Percentiles rank a stretch among this genome's conserved stretches.
Evolutionary conservation across 1,284 basidiomycete genomes (phyloP).

Genomic region (Fistulinella cinereoalba): DNA sequence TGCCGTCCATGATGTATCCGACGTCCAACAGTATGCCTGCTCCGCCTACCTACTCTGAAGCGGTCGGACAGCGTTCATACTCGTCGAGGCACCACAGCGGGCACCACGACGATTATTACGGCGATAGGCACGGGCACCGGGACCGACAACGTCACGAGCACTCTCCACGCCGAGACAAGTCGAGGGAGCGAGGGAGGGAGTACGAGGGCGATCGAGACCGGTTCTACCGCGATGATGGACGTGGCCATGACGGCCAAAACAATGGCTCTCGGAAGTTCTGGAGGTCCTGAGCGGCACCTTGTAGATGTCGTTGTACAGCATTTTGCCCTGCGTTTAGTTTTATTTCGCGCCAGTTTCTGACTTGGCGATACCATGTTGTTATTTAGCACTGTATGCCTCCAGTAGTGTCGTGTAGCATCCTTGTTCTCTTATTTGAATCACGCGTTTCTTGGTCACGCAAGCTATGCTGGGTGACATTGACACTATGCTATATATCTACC

Average conservation of each 20-base stretch:
- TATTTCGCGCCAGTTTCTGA: neutral
- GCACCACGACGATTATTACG: slow-evolving; percentile 7
- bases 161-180: slow-evolving; percentile 3
- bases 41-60: slow-evolving; percentile 23
- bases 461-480: neutral
- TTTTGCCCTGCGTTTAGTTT: neutral
- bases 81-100: slow-evolving; percentile 18
- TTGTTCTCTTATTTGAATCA: neutral
- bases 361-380: slow-evolving; percentile 8
- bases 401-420: too few species aligned
- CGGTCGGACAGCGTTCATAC: slow-evolving; percentile 14
- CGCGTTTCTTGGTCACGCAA: too few species aligned
- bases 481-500: slow-evolving; percentile 34
- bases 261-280: slow-evolving; percentile 13
- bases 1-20: slow-evolving; percentile 1
- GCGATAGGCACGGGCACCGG: slow-evolving; percentile 11
- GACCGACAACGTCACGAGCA: slow-evolving; percentile 15
- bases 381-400: slow-evolving; percentile 1
- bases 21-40: slow-evolving; percentile 4
- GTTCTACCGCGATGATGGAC: slow-evolving; percentile 8
- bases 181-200: slow-evolving; percentile 9
- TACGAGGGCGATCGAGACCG: slow-evolving; percentile 2
- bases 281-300: slow-evolving; percentile 13
- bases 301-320: neutral
- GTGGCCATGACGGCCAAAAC: slow-evolving; percentile 1